Evolutionary conservation across 176 grass and related monocot species (phyloP).

Genomic region (Themeda triandra): DNA sequence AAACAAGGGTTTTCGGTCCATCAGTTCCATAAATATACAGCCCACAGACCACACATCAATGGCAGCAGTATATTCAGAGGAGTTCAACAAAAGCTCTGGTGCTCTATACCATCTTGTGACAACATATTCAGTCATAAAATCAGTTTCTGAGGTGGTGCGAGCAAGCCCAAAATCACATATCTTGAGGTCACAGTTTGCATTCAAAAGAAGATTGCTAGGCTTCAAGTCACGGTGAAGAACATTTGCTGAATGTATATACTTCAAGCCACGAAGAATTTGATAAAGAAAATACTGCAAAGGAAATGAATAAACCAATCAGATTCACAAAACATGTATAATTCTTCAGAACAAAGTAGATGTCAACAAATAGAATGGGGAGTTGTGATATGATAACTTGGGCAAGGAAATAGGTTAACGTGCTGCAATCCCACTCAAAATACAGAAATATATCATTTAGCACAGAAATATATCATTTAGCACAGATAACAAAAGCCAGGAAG

Average conservation of each 20-base stretch:
- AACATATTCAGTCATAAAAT: slow-evolving; percentile 99
- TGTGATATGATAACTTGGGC: neutral
- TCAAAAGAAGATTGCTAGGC: slow-evolving; percentile 98
- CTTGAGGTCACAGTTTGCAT: slow-evolving; percentile 99
- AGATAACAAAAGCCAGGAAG: neutral
- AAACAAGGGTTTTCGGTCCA: slow-evolving; percentile 95
- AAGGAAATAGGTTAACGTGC: neutral
- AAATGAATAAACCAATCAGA: slow-evolving; percentile 15
- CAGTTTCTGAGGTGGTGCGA: slow-evolving; percentile 96
- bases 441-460: too few relatives aligned
- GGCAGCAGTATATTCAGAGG: slow-evolving; percentile 93
- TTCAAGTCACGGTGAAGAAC: slow-evolving; percentile 99
- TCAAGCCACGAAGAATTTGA: slow-evolving; percentile 97
- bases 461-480: neutral
- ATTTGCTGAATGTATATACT: slow-evolving; percentile 99
- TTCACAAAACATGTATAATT: slow-evolving; percentile 6
- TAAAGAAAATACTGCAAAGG: slow-evolving; percentile 98
- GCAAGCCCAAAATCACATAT: slow-evolving; percentile 99
- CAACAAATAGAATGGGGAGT: neutral
- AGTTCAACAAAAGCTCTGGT: slow-evolving; percentile 91
- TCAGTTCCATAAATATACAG: slow-evolving; percentile 99
- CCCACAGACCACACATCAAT: slow-evolving; percentile 99
- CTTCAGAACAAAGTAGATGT: neutral
- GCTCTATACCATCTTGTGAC: slow-evolving; percentile 99
- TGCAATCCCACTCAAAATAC: slow-evolving; percentile 12